Evolutionary conservation across 1,139 yeast genomes (phyloP).

Genomic region (Suhomyces bolitotheri): DNA sequence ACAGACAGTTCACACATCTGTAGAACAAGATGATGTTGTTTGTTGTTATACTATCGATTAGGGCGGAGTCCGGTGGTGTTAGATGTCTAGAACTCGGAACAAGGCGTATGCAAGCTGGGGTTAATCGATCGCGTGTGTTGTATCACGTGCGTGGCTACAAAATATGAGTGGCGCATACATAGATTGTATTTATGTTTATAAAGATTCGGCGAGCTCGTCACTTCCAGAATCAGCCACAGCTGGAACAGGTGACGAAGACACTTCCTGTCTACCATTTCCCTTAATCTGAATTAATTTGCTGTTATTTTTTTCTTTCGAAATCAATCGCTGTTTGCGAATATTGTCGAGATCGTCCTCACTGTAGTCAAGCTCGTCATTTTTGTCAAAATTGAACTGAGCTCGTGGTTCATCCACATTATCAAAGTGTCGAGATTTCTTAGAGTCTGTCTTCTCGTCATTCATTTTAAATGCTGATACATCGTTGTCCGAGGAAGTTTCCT

Average conservation of each 20-base stretch:
- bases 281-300: conserved; percentile 28
- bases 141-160: conserved; percentile 1
- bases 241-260: conserved; percentile 24
- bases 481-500: conserved; percentile 1
- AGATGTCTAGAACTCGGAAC: too few relatives aligned
- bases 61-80: too few relatives aligned
- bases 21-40: too few relatives aligned
- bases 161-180: not conserved
- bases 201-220: conserved; percentile 1
- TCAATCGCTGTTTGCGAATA: conserved; percentile 36
- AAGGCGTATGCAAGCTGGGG: too few relatives aligned
- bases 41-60: too few relatives aligned
- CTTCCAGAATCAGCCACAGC: conserved; percentile 7
- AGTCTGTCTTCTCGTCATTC: conserved; percentile 14
- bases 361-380: conserved; percentile 18
- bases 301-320: conserved; percentile 29
- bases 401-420: conserved; percentile 5
- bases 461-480: conserved; percentile 8
- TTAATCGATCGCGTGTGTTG: conserved; percentile 2
- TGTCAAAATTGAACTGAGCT: conserved; percentile 20
- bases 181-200: not conserved
- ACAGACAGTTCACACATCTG: too few relatives aligned
- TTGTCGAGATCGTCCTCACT: conserved; percentile 24
- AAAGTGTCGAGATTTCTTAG: conserved; percentile 13
- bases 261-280: conserved; percentile 25